phyloP scores from a whole-genome alignment of 257 asterid species.

The Nicotiana benthamiana region DNA sequence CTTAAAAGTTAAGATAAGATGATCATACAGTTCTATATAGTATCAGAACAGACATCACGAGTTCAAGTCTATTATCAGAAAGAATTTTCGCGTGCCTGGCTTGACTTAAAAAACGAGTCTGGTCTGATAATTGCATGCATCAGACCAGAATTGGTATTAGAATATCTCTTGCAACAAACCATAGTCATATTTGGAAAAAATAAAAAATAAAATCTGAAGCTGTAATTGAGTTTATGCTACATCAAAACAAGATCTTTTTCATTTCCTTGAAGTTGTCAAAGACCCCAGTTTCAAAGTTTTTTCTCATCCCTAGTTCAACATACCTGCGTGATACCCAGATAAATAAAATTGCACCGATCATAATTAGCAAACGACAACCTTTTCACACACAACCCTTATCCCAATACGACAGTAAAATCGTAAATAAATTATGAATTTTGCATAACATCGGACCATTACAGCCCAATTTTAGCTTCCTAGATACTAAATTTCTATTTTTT shows the following conservation, averaged over 20 bases:
- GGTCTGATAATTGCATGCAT: neutral
- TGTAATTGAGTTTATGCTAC: neutral
- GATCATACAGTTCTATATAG: neutral
- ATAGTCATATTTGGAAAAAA: neutral
- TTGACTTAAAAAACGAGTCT: neutral
- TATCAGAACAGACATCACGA: neutral
- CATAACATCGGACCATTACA: neutral
- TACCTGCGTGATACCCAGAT: too few relatives aligned
- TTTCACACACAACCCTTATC: neutral
- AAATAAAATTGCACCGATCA: too few relatives aligned
- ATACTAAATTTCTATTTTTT: neutral
- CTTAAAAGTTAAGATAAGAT: neutral
- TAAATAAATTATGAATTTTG: neutral
- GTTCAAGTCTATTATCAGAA: neutral
- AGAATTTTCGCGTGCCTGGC: neutral
- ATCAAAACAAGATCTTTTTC: neutral
- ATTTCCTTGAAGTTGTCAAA: neutral
- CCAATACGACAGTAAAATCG: neutral
- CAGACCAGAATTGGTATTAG: neutral
- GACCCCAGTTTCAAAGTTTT: neutral
- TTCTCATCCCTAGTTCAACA: neutral
- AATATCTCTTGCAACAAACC: neutral
- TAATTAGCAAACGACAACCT: neutral
- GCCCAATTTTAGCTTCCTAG: neutral
- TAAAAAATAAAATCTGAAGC: neutral